Percentiles rank a stretch among this genome's conserved stretches.
phyloP scores from a whole-genome alignment of 1,284 basidiomycete species.

The Ganoderma boninense region DNA sequence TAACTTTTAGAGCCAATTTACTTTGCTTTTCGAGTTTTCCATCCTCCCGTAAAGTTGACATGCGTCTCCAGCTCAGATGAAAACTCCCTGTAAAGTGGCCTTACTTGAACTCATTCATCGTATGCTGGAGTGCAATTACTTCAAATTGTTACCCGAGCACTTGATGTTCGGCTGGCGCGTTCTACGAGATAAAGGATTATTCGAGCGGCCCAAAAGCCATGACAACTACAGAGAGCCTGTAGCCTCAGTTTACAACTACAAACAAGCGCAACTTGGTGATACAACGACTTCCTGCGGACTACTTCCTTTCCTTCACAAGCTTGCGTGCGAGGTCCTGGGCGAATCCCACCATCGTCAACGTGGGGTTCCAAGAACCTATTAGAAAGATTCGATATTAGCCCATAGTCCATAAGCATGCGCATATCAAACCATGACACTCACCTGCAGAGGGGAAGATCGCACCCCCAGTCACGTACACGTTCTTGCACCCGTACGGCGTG shows the following conservation, averaged over 20 bases:
- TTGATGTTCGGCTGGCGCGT: too few relatives aligned
- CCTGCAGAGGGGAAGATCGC: slow-evolving; percentile 16
- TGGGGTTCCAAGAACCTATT: background rate
- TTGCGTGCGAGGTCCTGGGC: slow-evolving; percentile 5
- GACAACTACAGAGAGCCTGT: background rate
- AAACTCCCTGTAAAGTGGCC: too few relatives aligned
- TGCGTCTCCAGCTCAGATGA: too few relatives aligned
- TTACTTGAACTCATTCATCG: too few relatives aligned
- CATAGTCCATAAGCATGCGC: background rate
- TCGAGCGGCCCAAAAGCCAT: background rate
- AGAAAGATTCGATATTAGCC: background rate
- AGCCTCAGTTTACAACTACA: background rate
- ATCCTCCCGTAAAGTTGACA: too few relatives aligned
- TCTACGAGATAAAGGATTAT: background rate
- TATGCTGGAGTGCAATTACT: too few relatives aligned
- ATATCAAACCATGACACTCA: background rate
- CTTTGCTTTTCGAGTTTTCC: too few relatives aligned
- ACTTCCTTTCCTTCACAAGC: slow-evolving; percentile 6
- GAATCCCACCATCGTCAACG: slow-evolving; percentile 6
- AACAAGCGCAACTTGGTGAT: background rate
- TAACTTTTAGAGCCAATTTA: too few relatives aligned
- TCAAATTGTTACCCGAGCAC: too few relatives aligned
- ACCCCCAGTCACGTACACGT: slow-evolving; percentile 14
- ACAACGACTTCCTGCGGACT: background rate
- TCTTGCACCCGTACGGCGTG: slow-evolving; percentile 7